A percentile compares a stretch with the other conserved stretches of the same genome.
Evolutionary conservation across 108 stramenopile species (phyloP).

Genomic region (Cyclotella choctawhatcheeana): DNA sequence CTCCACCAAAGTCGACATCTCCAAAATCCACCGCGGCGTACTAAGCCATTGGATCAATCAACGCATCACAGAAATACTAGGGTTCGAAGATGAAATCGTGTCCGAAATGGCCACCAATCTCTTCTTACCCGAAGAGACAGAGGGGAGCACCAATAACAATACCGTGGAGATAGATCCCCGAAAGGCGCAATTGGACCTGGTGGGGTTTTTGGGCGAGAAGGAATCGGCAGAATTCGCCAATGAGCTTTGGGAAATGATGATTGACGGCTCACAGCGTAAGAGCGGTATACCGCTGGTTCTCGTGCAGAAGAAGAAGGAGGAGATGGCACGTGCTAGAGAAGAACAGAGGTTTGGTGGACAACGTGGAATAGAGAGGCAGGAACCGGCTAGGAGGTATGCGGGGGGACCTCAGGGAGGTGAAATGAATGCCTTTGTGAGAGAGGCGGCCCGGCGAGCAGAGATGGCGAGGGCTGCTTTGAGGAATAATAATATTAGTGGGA

Average conservation of each 20-base stretch:
- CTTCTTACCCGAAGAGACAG: slow-evolving; percentile 63
- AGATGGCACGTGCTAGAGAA: slow-evolving; percentile 54
- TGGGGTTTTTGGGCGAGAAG: slow-evolving; percentile 79
- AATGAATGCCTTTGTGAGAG: slow-evolving; percentile 59
- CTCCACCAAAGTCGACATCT: slow-evolving; percentile 51
- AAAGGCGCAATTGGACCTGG: slow-evolving; percentile 80
- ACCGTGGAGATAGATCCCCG: slow-evolving; percentile 65
- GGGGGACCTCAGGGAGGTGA: slow-evolving; percentile 13
- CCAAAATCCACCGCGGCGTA: slow-evolving; percentile 73
- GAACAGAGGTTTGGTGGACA: slow-evolving; percentile 29
- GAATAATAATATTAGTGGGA: neutral
- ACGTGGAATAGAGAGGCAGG: neutral
- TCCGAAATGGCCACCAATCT: slow-evolving; percentile 76
- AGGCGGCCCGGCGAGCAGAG: slow-evolving; percentile 65
- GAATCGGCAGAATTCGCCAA: slow-evolving; percentile 73
- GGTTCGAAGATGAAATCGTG: slow-evolving; percentile 93
- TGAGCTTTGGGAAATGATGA: slow-evolving; percentile 81
- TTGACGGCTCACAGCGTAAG: slow-evolving; percentile 69
- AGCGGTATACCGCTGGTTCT: slow-evolving; percentile 75
- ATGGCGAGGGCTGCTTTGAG: slow-evolving; percentile 53
- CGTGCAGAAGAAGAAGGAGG: slow-evolving; percentile 86
- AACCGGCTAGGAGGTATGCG: slow-evolving; percentile 13
- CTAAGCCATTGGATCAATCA: slow-evolving; percentile 84
- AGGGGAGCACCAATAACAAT: slow-evolving; percentile 12
- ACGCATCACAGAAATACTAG: slow-evolving; percentile 63